These are phyloP conservation scores for Metschnikowia matae DNA, from an alignment of 805 yeast species.

Conservation along the genomic window DNA sequence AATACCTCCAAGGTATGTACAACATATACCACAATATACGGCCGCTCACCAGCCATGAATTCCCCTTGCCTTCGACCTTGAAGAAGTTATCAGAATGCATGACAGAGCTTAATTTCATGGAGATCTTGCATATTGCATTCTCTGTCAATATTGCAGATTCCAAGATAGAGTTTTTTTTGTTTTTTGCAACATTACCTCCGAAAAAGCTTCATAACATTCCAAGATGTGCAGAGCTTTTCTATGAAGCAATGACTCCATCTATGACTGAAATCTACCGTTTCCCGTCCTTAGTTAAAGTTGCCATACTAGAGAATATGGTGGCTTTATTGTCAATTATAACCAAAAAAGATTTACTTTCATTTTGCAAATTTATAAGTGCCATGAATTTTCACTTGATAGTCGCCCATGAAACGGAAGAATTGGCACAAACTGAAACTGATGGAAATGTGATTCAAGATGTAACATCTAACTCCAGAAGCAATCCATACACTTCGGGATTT, in stretches of 20 bases:
- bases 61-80: neutral
- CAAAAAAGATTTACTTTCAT: neutral
- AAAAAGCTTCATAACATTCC: neutral
- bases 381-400: neutral
- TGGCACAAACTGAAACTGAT: neutral
- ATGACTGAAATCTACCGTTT: neutral
- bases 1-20: neutral
- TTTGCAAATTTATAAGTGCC: neutral
- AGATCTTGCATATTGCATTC: neutral
- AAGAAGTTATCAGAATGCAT: neutral
- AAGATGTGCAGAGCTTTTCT: neutral
- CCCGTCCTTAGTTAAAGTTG: neutral
- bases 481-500: neutral
- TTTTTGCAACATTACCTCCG: neutral
- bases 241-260: neutral
- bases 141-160: conserved; percentile 2
- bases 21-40: neutral
- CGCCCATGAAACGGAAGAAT: neutral
- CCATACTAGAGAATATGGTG: neutral
- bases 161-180: neutral
- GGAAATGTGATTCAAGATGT: neutral
- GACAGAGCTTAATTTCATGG: neutral
- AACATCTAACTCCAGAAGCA: neutral
- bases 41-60: neutral
- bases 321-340: neutral